Conservation (phyloP, 1,284 basidiomycete genomes). For the Ustilago trichophora region DNA sequence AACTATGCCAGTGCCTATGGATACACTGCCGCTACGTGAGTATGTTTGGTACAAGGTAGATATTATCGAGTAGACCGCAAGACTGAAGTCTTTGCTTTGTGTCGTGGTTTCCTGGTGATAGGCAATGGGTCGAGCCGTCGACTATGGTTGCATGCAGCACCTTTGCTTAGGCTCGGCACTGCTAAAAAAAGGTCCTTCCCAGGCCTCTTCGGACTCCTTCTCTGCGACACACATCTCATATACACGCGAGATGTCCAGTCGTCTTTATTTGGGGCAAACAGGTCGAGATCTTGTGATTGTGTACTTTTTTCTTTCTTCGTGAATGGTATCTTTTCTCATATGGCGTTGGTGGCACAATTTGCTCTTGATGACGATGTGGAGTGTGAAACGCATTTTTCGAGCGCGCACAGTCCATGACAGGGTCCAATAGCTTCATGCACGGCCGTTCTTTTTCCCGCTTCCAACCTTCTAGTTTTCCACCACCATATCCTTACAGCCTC, state of each 20-base stretch:
- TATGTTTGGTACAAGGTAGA: too few relatives aligned
- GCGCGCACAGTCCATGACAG: conserved; percentile 5
- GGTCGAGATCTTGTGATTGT: too few relatives aligned
- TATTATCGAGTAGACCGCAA: too few relatives aligned
- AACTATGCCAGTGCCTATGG: conserved; percentile 1
- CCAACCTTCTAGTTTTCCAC: background rate
- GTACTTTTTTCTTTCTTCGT: background rate
- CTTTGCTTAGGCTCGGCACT: conserved; percentile 23
- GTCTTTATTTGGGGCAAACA: too few relatives aligned
- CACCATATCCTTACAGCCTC: too few relatives aligned
- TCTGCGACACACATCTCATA: too few relatives aligned
- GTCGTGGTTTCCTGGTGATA: background rate
- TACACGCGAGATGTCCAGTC: too few relatives aligned
- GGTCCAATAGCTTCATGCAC: conserved; percentile 5
- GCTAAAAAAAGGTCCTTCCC: too few relatives aligned
- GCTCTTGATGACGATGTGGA: background rate
- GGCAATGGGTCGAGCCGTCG: conserved; percentile 21
- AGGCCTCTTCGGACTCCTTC: too few relatives aligned
- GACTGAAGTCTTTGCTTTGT: too few relatives aligned
- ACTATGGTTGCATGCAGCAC: conserved; percentile 5
- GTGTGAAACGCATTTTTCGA: background rate
- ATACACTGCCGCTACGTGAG: conserved; percentile 32
- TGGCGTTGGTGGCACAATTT: too few relatives aligned
- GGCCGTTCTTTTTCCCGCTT: background rate
- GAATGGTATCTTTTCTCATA: too few relatives aligned